Percentiles rank a stretch among this genome's conserved stretches.
Evolutionary conservation across 2,329 filamentous ascomycete genomes (phyloP).

Genomic region (Lasiodiplodia hormozganensis): DNA sequence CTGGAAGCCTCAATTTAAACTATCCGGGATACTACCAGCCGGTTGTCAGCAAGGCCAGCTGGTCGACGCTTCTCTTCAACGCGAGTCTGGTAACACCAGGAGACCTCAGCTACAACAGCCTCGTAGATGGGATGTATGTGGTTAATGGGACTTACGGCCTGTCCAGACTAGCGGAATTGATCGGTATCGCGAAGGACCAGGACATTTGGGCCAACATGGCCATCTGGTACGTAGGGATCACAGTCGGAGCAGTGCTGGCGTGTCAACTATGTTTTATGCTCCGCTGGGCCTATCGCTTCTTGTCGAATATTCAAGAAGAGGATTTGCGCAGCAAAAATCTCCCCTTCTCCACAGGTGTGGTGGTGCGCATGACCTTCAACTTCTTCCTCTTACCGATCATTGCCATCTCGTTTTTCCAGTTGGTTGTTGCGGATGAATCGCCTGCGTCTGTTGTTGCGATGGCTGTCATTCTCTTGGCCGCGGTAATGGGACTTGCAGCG

Average conservation of each 20-base stretch:
- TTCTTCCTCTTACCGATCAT: conserved; percentile 90
- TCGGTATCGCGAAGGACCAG: conserved; percentile 75
- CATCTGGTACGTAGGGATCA: conserved; percentile 83
- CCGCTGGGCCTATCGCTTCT: conserved; percentile 76
- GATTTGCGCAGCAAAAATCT: conserved; percentile 91
- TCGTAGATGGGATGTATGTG: conserved; percentile 87
- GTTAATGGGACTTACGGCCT: conserved; percentile 81
- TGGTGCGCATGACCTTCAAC: conserved; percentile 85
- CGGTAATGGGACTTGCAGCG: conserved; percentile 74
- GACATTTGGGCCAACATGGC: conserved; percentile 97
- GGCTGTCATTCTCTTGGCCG: conserved; percentile 75
- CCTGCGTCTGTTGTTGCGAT: conserved; percentile 74
- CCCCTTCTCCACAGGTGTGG: conserved; percentile 70
- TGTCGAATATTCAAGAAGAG: conserved; percentile 78
- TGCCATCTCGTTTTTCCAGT: conserved; percentile 86
- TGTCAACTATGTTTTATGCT: conserved; percentile 78
- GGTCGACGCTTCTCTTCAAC: conserved; percentile 94
- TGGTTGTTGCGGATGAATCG: conserved; percentile 75
- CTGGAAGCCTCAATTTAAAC: conserved; percentile 82
- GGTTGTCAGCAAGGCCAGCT: conserved; percentile 82
- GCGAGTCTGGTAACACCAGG: conserved; percentile 80
- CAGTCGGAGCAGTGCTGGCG: conserved; percentile 70
- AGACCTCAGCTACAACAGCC: conserved; percentile 65
- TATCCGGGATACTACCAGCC: conserved; percentile 97
- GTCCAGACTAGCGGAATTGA: conserved; percentile 77